Evolutionary conservation across 352 stramenopile genomes (phyloP).

Genomic region (Phytophthora pisi): DNA sequence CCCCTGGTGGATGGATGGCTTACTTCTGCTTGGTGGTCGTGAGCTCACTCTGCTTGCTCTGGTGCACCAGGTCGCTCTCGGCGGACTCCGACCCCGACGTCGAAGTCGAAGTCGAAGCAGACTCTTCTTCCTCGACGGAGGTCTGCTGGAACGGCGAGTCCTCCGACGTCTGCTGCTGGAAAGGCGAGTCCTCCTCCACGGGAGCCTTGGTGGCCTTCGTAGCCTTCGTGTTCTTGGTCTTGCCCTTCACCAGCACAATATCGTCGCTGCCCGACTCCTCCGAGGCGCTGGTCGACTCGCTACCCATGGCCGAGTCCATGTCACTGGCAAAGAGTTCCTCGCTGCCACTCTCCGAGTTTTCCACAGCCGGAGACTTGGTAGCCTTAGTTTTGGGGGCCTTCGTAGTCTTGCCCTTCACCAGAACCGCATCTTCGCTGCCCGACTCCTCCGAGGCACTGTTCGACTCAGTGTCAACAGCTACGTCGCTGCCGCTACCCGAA

Average conservation of each 20-base stretch:
- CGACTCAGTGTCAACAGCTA: not conserved
- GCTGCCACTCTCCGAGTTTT: not conserved
- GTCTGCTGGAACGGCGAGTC: not conserved
- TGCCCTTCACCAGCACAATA: conserved; percentile 3
- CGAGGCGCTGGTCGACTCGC: not conserved
- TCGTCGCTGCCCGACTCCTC: conserved; percentile 13
- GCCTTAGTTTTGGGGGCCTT: not conserved
- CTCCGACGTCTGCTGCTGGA: not conserved
- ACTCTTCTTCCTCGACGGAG: not conserved
- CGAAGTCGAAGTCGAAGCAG: conserved; percentile 12
- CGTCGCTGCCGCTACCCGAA: not conserved
- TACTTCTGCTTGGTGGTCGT: not conserved
- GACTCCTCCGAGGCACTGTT: not conserved
- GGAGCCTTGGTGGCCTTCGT: not conserved
- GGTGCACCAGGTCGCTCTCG: not conserved
- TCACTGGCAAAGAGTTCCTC: too few relatives aligned
- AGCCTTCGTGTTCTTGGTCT: conserved; percentile 6
- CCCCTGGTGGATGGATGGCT: not conserved
- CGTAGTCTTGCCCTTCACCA: conserved; percentile 11
- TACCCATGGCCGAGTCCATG: not conserved
- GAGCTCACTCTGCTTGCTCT: not conserved
- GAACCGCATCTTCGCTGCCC: conserved; percentile 8
- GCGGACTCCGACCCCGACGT: conserved; percentile 2
- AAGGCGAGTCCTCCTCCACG: not conserved
- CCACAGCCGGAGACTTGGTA: too few relatives aligned